Evolutionary conservation across 2,329 filamentous ascomycete species (phyloP), one percentile per base, ranked within the genome.

Genomic region (Ceratocystis alfenasii): DNA sequence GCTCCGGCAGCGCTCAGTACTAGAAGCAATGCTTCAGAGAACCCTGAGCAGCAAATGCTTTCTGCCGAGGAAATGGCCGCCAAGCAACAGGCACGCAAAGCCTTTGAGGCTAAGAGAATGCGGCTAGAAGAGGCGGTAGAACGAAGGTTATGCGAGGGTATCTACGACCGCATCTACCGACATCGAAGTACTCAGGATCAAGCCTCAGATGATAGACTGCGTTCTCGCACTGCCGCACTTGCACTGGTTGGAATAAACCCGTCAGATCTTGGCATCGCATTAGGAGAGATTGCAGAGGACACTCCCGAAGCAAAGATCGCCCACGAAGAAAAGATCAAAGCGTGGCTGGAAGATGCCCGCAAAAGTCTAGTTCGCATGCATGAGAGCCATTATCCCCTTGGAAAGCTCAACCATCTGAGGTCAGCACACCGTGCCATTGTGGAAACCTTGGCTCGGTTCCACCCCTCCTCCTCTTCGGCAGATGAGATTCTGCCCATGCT

Each of bases 401-500:
- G 91, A 20, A 99, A 99, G 76, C 81, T 97, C 53, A 89, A 91
- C 71, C 87, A 91, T 71, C 80, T 99, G 66, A 95, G 92, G 70
- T 85, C 87, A 48, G 89, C 90, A 2, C 94, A 97, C 75, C 95
- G 95, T 77, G 88, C 87, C 69, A 97, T 99, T 69, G 94, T 99
- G 62, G 93, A 97, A 74, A 92, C 91, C 1, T 75, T 87, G 62
- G 81, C 83, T 3, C 80, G 84, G 70, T 86, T 87, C 68, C 84
- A 86, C 68, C 84, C 83, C 20, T 65, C 64, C 15, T 86, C 92
- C 0, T 96, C 94, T 0, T 97, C 94, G 0, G 94, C 94, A 2
- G 94, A 99, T 73, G 94, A 97, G 76, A 95, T 99, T 65, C 86
- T 99, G 74, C 94, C 94, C 0, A 96, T 95, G 75, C 81, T 99